A percentile compares a stretch with the other conserved stretches of the same genome.
These are phyloP conservation scores for Zizania palustris DNA, from an alignment of 202 grass and related monocot species.

Conservation along the genomic window DNA sequence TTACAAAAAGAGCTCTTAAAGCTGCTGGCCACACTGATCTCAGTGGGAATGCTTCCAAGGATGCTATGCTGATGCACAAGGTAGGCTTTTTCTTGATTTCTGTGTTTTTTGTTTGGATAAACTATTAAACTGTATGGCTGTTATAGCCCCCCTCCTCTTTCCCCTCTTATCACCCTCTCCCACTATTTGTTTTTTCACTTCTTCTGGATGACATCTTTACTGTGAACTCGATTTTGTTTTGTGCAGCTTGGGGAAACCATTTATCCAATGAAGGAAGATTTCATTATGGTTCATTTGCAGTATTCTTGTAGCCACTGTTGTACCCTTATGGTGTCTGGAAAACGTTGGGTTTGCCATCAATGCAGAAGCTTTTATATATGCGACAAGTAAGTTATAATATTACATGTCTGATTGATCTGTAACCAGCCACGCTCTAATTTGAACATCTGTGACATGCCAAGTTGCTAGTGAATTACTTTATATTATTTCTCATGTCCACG, in stretches of 20 bases:
- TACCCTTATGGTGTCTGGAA: constrained; percentile 89
- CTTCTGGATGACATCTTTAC: constrained; percentile 32
- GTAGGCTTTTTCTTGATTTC: constrained; percentile 42
- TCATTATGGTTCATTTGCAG: constrained; percentile 98
- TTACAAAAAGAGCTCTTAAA: constrained; percentile 95
- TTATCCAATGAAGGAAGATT: constrained; percentile 98
- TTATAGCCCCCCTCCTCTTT: neutral
- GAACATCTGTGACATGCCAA: constrained; percentile 12
- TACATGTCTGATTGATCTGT: constrained; percentile 23
- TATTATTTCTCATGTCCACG: neutral
- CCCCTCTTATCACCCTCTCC: neutral
- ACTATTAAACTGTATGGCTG: neutral
- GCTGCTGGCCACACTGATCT: constrained; percentile 92
- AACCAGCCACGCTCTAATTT: neutral
- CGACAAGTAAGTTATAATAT: constrained; percentile 66
- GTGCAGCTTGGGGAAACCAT: constrained; percentile 94
- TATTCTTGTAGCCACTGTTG: constrained; percentile 89
- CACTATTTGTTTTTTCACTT: constrained; percentile 26
- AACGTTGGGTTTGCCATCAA: constrained; percentile 88
- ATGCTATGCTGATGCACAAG: constrained; percentile 97
- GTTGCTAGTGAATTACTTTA: neutral
- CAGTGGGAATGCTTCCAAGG: constrained; percentile 85
- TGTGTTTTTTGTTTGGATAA: constrained; percentile 32
- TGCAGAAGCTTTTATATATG: constrained; percentile 93
- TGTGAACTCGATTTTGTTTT: constrained; percentile 48